Evolutionary conservation across 306 rosid species (phyloP).

Genomic region (Alnus rubra): DNA sequence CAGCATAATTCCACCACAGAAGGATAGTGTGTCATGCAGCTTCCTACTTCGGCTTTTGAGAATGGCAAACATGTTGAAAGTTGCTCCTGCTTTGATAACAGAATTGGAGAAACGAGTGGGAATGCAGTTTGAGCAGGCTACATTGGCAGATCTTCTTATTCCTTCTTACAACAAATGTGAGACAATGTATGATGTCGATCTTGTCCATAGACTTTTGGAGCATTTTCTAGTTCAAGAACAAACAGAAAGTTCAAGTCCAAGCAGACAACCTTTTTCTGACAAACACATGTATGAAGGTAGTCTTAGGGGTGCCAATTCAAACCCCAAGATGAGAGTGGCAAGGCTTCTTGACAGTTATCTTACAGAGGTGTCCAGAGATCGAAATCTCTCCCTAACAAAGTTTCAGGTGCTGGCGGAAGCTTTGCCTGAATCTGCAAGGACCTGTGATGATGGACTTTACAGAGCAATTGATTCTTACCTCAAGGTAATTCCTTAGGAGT

Average conservation of each 20-base stretch:
- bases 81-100: conserved; percentile 88
- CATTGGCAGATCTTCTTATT: conserved; percentile 75
- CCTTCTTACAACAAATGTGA: conserved; percentile 71
- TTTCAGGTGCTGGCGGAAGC: conserved; percentile 99
- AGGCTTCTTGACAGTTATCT: conserved; percentile 98
- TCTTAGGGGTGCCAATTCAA: conserved; percentile 47
- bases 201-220: conserved; percentile 87
- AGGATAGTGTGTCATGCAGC: conserved; percentile 92
- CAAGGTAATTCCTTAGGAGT: conserved; percentile 53
- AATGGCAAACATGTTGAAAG: conserved; percentile 85
- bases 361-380: conserved; percentile 90
- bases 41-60: conserved; percentile 89
- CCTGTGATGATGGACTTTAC: conserved; percentile 96
- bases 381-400: conserved; percentile 90
- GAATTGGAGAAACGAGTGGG: conserved; percentile 96
- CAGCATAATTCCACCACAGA: conserved; percentile 94
- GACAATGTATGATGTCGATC: conserved; percentile 88
- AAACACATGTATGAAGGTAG: conserved; percentile 49
- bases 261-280: conserved; percentile 57
- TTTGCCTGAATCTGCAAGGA: conserved; percentile 96
- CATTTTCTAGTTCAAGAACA: conserved; percentile 96
- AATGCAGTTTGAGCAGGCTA: conserved; percentile 96
- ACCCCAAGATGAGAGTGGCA: conserved; percentile 92
- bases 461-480: conserved; percentile 96
- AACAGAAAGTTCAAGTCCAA: conserved; percentile 75